A percentile compares a stretch with the other conserved stretches of the same genome.
phyloP scores from a whole-genome alignment of 2,329 filamentous ascomycete genomes.

The Venturia oleaginea region DNA sequence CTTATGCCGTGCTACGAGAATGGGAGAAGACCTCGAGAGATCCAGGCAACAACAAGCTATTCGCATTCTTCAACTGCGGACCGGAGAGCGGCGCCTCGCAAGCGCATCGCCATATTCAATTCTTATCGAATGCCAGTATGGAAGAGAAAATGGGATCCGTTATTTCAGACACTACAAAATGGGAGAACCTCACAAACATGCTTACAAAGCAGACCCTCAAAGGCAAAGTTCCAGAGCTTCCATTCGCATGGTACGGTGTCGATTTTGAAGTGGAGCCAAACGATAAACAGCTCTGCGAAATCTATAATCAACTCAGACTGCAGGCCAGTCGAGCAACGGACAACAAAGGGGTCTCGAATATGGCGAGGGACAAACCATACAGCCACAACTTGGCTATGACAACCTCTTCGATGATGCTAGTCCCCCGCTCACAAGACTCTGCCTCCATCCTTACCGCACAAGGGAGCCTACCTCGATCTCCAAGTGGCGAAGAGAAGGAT shows the following conservation, averaged over 20 bases:
- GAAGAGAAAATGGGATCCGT: conserved; percentile 24
- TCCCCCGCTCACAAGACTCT: conserved; percentile 32
- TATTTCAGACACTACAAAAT: conserved; percentile 6
- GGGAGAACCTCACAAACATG: conserved; percentile 18
- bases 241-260: not conserved
- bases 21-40: conserved; percentile 32
- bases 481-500: conserved; percentile 27
- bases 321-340: not conserved
- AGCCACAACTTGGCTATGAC: conserved; percentile 54
- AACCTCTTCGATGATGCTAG: conserved; percentile 42
- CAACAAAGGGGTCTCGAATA: not conserved
- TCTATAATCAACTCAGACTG: not conserved
- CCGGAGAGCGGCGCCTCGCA: conserved; percentile 61
- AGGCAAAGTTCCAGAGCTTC: conserved; percentile 12
- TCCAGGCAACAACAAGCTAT: conserved; percentile 36
- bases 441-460: conserved; percentile 24
- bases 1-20: conserved; percentile 52
- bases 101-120: conserved; percentile 61
- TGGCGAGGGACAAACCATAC: conserved; percentile 25
- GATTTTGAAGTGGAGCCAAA: conserved; percentile 4
- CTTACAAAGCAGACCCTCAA: conserved; percentile 15
- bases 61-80: conserved; percentile 64
- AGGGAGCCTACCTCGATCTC: conserved; percentile 31
- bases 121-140: conserved; percentile 60
- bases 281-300: not conserved